Evolutionary conservation across 2,329 filamentous ascomycete genomes (phyloP), one percentile per base, ranked within the genome.

Genomic region (Nigrospora sphaerica): DNA sequence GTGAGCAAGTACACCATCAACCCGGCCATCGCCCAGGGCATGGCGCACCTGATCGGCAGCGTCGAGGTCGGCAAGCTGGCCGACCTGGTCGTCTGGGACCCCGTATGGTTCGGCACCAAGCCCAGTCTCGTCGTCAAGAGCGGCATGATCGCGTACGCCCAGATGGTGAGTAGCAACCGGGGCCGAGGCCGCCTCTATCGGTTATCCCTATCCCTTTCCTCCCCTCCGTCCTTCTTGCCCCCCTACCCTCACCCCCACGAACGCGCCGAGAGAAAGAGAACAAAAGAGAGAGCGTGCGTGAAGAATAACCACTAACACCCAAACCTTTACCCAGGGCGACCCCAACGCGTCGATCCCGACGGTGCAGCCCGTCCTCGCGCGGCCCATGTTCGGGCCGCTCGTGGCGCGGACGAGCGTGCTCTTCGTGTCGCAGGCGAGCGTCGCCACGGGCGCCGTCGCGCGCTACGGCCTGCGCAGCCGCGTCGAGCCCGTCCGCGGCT

Each of bases 1-100:
- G 76, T 97, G 39, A 89, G 85, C 70, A 97, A 97, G 71, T 96
- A 96, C 66, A 97, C 92, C 18, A 83, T 97, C 69, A 97, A 97
- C 67, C 89, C 92, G 1, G 89, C 92, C 12, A 75, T 96, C 51
- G 83, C 91, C 0, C 92, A 97, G 66, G 92, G 92, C 3, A 95
- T 97, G 83, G 69, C 75, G 1, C 92, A 96, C 62, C 59, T 95
- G 3, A 80, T 97, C 51, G 92, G 92, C 9, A 92, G 86, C 55
- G 69, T 96, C 45, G 90, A 96, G 69, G 80, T 89, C 0, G 91
- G 90, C 43, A 96, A 95, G 69, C 67, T 95, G 41, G 92, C 92
- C 0, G 92, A 97, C 64, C 64, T 97, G 41, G 88, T 95, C 1
- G 60, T 96, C 7, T 97, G 92, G 92, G 83, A 85, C 41, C 86